Evolutionary conservation across 345 rosid genomes (phyloP).

Genomic region (Citrus hindsii): DNA sequence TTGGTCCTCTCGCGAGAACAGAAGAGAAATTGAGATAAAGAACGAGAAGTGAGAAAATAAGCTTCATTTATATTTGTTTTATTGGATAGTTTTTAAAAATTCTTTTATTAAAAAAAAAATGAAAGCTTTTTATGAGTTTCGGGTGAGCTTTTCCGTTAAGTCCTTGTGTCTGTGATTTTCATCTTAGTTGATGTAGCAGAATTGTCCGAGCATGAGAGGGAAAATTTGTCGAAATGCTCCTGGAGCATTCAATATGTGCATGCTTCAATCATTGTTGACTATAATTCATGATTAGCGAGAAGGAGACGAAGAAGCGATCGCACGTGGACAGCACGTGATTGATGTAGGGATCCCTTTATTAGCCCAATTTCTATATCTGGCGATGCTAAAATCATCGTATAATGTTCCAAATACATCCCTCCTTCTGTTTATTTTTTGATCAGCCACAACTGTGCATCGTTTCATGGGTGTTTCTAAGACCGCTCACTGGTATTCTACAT

Average conservation of each 20-base stretch:
- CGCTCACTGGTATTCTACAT: accelerated
- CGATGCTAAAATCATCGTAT: neutral
- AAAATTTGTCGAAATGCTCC: too few species aligned
- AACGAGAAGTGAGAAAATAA: neutral
- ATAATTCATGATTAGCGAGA: neutral
- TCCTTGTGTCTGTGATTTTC: neutral
- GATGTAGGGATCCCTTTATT: neutral
- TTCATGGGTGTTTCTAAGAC: too few species aligned
- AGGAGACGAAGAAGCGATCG: neutral
- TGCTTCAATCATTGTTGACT: too few species aligned
- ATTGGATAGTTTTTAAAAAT: neutral
- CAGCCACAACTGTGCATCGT: too few species aligned
- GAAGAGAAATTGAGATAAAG: neutral
- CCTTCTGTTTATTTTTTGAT: too few species aligned
- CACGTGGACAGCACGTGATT: conserved; percentile 2
- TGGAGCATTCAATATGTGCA: too few species aligned
- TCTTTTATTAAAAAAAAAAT: too few species aligned
- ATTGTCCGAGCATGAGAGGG: neutral
- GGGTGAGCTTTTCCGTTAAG: neutral
- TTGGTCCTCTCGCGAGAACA: conserved; percentile 5
- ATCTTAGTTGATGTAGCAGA: neutral
- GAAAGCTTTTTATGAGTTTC: neutral
- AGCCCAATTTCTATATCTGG: neutral
- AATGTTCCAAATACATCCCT: neutral
- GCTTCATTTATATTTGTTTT: neutral